Evolutionary conservation across 129 eudicot species (phyloP).

Genomic region (Gnaphalium uliginosum): DNA sequence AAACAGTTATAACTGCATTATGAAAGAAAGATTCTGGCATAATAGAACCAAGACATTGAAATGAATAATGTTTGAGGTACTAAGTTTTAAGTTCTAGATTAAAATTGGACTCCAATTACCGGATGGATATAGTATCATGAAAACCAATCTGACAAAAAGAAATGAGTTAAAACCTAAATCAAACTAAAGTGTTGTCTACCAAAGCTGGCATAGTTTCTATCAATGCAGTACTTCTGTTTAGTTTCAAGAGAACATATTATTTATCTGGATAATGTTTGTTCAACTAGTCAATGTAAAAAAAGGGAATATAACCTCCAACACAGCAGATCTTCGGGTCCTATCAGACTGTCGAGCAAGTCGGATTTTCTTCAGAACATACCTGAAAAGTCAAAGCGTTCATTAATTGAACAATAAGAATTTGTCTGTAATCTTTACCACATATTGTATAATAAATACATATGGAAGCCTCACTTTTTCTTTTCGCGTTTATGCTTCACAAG

Average conservation of each 20-base stretch:
- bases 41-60: background rate
- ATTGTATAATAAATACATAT: no score
- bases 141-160: background rate
- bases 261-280: background rate
- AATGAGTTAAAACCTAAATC: background rate
- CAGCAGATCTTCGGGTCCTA: constrained; percentile 87
- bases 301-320: constrained; percentile 60
- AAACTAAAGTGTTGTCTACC: background rate
- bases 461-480: constrained; percentile 74
- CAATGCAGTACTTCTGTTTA: background rate
- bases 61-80: constrained; percentile 1
- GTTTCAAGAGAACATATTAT: background rate
- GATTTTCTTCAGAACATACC: constrained; percentile 89
- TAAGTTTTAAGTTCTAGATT: background rate
- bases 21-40: background rate
- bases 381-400: constrained; percentile 31
- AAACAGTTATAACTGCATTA: background rate
- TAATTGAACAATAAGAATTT: constrained; percentile 8
- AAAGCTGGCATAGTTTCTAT: background rate
- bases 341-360: constrained; percentile 91
- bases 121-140: background rate
- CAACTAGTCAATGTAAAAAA: background rate
- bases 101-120: background rate
- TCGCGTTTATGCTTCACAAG: constrained; percentile 91
- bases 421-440: background rate